Conservation (phyloP, 768 basidiomycete genomes). For the Hirschioporus abietinus region DNA sequence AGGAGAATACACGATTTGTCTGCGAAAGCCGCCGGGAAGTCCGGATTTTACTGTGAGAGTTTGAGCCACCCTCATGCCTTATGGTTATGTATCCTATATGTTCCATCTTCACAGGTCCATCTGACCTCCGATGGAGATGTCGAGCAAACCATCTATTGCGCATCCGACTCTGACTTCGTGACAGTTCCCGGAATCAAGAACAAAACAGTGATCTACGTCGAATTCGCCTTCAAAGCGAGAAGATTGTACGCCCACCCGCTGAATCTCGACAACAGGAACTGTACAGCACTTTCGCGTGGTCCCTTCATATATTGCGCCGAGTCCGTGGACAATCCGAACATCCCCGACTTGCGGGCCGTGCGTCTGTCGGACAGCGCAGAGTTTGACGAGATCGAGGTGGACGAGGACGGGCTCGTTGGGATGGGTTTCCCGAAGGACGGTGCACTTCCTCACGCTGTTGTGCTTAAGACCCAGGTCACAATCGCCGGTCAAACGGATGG, state of each 20-base stretch:
- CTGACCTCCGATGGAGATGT: not conserved
- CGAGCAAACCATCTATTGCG: not conserved
- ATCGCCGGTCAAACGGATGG: not conserved
- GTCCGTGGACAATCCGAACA: slow-evolving; percentile 15
- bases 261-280: slow-evolving; percentile 11
- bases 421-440: slow-evolving; percentile 3
- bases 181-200: not conserved
- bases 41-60: slow-evolving; percentile 10
- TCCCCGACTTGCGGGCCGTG: slow-evolving; percentile 12
- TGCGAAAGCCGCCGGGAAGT: slow-evolving; percentile 13
- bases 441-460: not conserved
- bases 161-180: not conserved
- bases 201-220: not conserved
- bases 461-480: not conserved
- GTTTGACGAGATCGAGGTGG: slow-evolving; percentile 4
- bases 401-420: slow-evolving; percentile 4
- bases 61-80: not conserved
- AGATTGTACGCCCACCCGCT: slow-evolving; percentile 12
- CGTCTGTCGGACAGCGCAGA: slow-evolving; percentile 4
- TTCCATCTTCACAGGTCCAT: not conserved
- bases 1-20: slow-evolving; percentile 3
- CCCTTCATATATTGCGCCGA: slow-evolving; percentile 19
- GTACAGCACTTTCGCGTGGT: slow-evolving; percentile 16
- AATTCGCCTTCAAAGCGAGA: not conserved
- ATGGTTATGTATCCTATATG: not conserved